Evolutionary conservation across 2,329 filamentous ascomycete species (phyloP), one percentile per base, ranked within the genome.

Genomic region (Rutstroemia sp.): DNA sequence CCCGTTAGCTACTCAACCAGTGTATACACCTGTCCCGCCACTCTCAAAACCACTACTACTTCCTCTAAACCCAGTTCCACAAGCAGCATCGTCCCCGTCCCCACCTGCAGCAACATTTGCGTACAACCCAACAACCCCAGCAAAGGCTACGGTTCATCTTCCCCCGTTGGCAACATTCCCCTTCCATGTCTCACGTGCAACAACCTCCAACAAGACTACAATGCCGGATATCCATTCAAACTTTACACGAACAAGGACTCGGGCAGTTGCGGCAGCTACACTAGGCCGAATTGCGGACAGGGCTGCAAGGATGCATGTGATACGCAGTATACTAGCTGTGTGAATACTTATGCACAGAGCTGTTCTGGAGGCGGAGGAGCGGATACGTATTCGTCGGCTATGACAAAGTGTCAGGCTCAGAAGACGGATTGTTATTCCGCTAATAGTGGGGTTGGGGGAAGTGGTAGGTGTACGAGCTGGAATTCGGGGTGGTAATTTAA

Each of bases 61-160:
- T 34, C 25, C 46, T 68, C 67, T 46, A 68, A 65, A 3, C 63
- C 69, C 7, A 63, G 66, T 2, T 65, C 70, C 10, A 66, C 64
- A 55, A 12, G 63, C 62, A 23, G 68, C 17, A 67, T 69, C 21
- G 72, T 75, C 53, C 76, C 78, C 2, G 68, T 74, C 36, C 74
- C 77, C 1, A 78, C 76, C 56, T 76, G 76, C 62, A 58, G 56
- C 19, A 66, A 66, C 44, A 74, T 82, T 64, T 82, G 79, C 74
- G 70, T 67, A 38, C 77, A 81, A 68, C 75, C 79, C n/a, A 68
- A 71, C 52, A 77, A 72, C 70, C 78, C 80, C 62, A 77, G 78
- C 67, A 80, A 78, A 62, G 83, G 82, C 52, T 92, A 91, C 66
- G 83, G 81, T 1, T 83, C 86, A 1, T 81, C 85, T 38, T 83